Evolutionary conservation across 768 basidiomycete species (phyloP).

Genomic region (Mycena floridula): DNA sequence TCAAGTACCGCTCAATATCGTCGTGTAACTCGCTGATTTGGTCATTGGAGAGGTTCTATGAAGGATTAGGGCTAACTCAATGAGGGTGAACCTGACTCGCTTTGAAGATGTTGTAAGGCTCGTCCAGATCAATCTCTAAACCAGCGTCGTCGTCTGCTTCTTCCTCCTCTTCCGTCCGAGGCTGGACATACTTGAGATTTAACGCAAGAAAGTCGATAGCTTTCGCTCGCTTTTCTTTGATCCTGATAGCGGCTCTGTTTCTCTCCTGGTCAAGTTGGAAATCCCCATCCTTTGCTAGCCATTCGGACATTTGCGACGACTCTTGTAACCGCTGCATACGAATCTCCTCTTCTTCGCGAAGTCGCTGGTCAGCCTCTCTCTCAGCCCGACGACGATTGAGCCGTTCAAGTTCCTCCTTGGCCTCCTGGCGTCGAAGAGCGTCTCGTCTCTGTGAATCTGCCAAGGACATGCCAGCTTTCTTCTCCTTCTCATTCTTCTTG

Average conservation of each 20-base stretch:
- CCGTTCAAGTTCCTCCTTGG: constrained; percentile 91
- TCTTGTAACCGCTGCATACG: constrained; percentile 86
- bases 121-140: constrained; percentile 95
- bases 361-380: constrained; percentile 80
- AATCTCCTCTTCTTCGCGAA: constrained; percentile 91
- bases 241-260: constrained; percentile 83
- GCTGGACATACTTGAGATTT: constrained; percentile 89
- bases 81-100: constrained; percentile 40
- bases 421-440: constrained; percentile 76
- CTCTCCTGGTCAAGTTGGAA: constrained; percentile 96
- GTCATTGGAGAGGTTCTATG: constrained; percentile 73
- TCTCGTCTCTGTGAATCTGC: constrained; percentile 80
- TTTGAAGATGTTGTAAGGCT: constrained; percentile 96
- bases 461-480: constrained; percentile 74
- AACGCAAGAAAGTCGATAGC: constrained; percentile 97
- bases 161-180: constrained; percentile 58
- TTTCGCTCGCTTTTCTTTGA: constrained; percentile 94
- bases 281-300: constrained; percentile 94
- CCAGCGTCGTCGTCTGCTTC: constrained; percentile 73
- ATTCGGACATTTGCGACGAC: constrained; percentile 96
- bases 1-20: constrained; percentile 89
- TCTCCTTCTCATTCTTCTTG: constrained; percentile 96
- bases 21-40: constrained; percentile 93
- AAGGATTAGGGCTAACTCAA: constrained; percentile 8
- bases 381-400: constrained; percentile 88